Percentiles rank a stretch among this genome's conserved stretches.
phyloP scores from a whole-genome alignment of 495 filamentous ascomycete species.

The Paragyromitra xinjiangensis region DNA sequence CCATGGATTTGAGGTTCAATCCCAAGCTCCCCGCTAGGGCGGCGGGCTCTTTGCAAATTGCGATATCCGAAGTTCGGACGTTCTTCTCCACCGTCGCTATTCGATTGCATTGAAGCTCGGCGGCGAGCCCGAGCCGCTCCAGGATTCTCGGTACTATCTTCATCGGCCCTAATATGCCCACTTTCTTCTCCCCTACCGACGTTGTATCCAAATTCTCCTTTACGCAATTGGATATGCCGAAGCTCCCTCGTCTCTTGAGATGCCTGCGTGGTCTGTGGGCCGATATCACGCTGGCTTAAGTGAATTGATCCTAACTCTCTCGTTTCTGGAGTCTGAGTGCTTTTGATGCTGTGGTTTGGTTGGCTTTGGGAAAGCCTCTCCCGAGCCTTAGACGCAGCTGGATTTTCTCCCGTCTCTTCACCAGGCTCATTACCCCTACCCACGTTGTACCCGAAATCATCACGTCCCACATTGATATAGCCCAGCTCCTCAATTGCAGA shows the following conservation, averaged over 20 bases:
- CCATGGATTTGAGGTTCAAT: background rate
- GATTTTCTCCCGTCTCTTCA: constrained; percentile 11
- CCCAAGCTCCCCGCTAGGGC: constrained; percentile 19
- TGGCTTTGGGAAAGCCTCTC: background rate
- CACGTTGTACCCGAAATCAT: constrained; percentile 22
- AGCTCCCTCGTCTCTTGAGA: constrained; percentile 27
- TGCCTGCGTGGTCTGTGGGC: constrained; percentile 4
- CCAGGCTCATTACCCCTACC: constrained; percentile 6
- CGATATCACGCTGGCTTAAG: background rate
- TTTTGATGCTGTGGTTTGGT: background rate
- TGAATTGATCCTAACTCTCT: background rate
- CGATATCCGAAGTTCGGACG: background rate
- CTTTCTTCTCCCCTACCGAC: constrained; percentile 28
- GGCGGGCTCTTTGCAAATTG: background rate
- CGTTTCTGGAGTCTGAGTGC: background rate
- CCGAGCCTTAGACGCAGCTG: background rate
- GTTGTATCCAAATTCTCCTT: constrained; percentile 38
- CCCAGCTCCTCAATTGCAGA: background rate
- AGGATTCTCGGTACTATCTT: constrained; percentile 34
- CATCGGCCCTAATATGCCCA: constrained; percentile 17
- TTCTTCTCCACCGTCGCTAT: background rate
- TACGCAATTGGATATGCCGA: constrained; percentile 1
- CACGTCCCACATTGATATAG: background rate
- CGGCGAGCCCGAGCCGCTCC: constrained; percentile 21
- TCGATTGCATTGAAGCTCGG: constrained; percentile 19